Evolutionary conservation across 2,329 filamentous ascomycete genomes (phyloP), one percentile per base, ranked within the genome.

Genomic region (Periconia digitata): DNA sequence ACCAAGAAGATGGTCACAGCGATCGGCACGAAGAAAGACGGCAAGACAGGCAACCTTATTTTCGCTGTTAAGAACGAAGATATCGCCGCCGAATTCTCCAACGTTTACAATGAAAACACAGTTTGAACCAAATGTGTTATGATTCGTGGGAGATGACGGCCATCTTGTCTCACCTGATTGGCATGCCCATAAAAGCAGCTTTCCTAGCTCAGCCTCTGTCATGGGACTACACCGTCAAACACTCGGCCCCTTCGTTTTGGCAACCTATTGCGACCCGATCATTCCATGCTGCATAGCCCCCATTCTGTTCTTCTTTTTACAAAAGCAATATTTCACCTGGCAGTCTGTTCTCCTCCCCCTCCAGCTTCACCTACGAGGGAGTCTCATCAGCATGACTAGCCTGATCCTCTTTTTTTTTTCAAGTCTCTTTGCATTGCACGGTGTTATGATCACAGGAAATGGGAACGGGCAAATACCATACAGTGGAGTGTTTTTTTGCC

Each of bases 1-100:
- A 64, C 56, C 46, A 60, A 55, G 47, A 70, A 65, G 53, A 62
- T 65, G 56, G 64, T 69, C 4, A 54, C 51, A 40, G 57, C 63
- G 2, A 52, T 59, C 12, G 49, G 57, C 12, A 53, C 62, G 7
- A 55, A 53, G 8, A 58, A 62, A 24, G 62, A 64, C 40, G 64
- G 62, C 32, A 63, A 59, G 8, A 41, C 64, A 16, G 46, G 43
- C 6, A 54, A 54, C 2, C 49, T 61, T n/a, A 57, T 55, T 29
- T 60, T 67, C 37, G 58, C 58, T 3, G 53, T 71, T 36, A 66
- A 64, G 50, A 60, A 54, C 7, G 37, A 55, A 8, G 67, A 67
- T 18, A 51, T 63, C 17, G 66, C 67, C 10, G 44, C 59, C n/a
- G 62, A 64, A 39, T 63, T 71, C 40, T 59, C 58, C 10, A 46